These are phyloP conservation scores for Crithidia brevicula DNA, from an alignment of 208 protist species.

Conservation along the genomic window DNA sequence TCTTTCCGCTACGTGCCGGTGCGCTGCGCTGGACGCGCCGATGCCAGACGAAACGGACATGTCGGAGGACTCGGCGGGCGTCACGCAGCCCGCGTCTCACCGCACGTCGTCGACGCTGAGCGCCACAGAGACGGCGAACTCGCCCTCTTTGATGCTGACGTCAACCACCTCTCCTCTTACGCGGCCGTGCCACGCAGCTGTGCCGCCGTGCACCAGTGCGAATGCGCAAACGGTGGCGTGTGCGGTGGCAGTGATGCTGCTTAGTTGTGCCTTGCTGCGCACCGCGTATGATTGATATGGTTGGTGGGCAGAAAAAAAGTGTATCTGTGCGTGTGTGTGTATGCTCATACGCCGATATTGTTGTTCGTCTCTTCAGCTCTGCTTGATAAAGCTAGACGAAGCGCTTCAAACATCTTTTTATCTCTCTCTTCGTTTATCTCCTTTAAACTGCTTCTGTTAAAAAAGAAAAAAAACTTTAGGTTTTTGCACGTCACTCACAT, in stretches of 20 bases:
- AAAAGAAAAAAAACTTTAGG: too few species aligned
- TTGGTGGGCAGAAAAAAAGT: too few species aligned
- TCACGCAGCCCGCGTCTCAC: neutral
- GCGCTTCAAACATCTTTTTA: too few species aligned
- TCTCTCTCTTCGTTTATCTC: too few species aligned
- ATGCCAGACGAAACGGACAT: neutral
- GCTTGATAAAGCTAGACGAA: too few species aligned
- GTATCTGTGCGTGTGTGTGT: neutral
- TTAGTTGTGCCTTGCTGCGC: conserved; percentile 16
- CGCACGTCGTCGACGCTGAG: neutral
- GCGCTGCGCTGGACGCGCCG: neutral
- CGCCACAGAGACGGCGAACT: neutral
- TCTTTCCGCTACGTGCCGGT: conserved; percentile 12
- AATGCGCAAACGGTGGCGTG: conserved; percentile 16
- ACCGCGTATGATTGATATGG: neutral
- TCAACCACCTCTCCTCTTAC: neutral
- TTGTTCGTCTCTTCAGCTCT: too few species aligned
- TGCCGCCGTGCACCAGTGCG: neutral
- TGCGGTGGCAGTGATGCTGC: conserved; percentile 16
- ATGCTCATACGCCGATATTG: too few species aligned
- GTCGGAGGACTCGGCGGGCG: neutral
- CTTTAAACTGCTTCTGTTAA: too few species aligned
- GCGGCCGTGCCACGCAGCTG: neutral
- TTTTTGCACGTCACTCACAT: too few species aligned
- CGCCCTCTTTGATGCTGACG: neutral